Conservation (phyloP, 2,329 filamentous ascomycete species). For the Ambrosiella beaveri region DNA sequence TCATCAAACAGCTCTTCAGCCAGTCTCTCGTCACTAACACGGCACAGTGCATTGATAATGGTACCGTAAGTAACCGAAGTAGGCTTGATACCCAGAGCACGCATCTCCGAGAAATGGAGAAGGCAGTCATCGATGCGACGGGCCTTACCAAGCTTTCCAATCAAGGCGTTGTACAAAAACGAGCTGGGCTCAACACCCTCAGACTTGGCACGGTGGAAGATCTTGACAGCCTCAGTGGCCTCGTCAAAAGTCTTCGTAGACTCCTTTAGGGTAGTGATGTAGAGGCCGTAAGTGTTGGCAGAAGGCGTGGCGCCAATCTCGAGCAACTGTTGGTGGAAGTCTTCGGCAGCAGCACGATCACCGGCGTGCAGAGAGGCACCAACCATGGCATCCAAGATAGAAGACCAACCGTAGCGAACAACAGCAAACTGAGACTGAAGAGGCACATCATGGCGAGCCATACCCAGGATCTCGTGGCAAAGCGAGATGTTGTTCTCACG, state of each 20-base stretch:
- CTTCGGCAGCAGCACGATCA: conserved; percentile 62
- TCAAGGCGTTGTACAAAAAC: conserved; percentile 94
- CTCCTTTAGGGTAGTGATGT: conserved; percentile 98
- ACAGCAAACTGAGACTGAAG: conserved; percentile 67
- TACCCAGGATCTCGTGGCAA: conserved; percentile 71
- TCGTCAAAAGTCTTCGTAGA: conserved; percentile 96
- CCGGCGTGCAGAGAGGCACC: conserved; percentile 74
- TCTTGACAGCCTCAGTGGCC: conserved; percentile 88
- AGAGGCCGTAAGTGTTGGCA: conserved; percentile 93
- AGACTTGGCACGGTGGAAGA: conserved; percentile 82
- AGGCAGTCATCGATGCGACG: conserved; percentile 95
- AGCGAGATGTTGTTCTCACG: conserved; percentile 68
- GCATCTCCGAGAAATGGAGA: conserved; percentile 97
- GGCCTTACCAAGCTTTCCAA: conserved; percentile 95
- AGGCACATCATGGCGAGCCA: conserved; percentile 80
- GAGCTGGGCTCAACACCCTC: conserved; percentile 93
- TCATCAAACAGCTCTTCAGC: conserved; percentile 96
- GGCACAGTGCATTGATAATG: conserved; percentile 91
- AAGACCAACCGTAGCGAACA: conserved; percentile 89
- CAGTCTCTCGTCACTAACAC: conserved; percentile 93
- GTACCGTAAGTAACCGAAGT: conserved; percentile 97
- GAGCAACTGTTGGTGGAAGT: conserved; percentile 80
- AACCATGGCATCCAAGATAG: conserved; percentile 91
- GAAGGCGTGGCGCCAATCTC: conserved; percentile 83
- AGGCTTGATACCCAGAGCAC: conserved; percentile 74